phyloP scores from a whole-genome alignment of 2,329 filamentous ascomycete genomes.

The Amphichorda felina region DNA sequence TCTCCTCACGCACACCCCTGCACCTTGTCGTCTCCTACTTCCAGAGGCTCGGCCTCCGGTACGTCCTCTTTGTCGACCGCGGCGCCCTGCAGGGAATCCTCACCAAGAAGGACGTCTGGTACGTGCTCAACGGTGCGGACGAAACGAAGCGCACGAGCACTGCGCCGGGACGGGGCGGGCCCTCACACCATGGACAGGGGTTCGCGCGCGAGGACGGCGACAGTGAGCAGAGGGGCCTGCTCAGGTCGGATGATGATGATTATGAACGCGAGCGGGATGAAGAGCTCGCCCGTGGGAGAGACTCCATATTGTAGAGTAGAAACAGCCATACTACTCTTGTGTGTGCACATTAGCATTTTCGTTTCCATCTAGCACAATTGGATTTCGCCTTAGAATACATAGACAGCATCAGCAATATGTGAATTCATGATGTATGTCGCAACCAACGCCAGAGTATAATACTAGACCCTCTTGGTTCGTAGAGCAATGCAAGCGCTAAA shows the following conservation, averaged over 20 bases:
- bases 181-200: not conserved
- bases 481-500: no score
- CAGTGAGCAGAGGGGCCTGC: conserved; percentile 3
- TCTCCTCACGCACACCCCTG: conserved; percentile 64
- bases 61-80: conserved; percentile 76
- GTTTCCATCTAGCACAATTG: not conserved
- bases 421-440: no score
- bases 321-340: no score
- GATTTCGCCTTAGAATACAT: no score
- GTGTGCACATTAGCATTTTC: not conserved
- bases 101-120: conserved; percentile 98
- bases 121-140: conserved; percentile 70
- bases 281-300: conserved; percentile 8
- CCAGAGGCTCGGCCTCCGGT: conserved; percentile 82
- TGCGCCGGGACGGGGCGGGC: conserved; percentile 4
- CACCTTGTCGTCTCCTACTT: conserved; percentile 88
- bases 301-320: conserved; percentile 4
- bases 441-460: no score
- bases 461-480: no score
- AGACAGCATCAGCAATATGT: no score
- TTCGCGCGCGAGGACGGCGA: conserved; percentile 1
- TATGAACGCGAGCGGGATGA: conserved; percentile 10
- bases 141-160: conserved; percentile 37
- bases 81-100: conserved; percentile 74
- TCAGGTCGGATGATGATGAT: conserved; percentile 2